These are phyloP conservation scores for Dovyalis caffra DNA, from an alignment of 345 rosid species.

Conservation along the genomic window DNA sequence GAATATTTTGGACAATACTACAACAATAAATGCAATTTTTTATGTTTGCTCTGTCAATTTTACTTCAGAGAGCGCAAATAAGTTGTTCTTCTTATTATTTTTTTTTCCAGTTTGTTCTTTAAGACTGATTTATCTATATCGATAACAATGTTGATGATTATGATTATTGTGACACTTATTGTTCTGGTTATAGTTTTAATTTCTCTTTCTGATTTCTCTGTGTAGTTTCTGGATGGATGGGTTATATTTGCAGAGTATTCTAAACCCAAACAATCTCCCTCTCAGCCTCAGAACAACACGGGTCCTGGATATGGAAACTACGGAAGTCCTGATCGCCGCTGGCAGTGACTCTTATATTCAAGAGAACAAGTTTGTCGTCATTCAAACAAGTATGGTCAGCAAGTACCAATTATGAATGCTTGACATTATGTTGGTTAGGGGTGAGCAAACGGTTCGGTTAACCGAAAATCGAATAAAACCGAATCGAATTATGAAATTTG, in stretches of 20 bases:
- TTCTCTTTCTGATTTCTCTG: not conserved
- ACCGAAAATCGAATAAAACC: too few relatives aligned
- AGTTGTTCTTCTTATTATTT: not conserved
- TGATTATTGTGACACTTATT: not conserved
- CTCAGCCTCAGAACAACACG: slow-evolving; percentile 17
- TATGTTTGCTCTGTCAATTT: not conserved
- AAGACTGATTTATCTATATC: not conserved
- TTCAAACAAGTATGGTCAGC: not conserved
- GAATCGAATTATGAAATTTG: too few relatives aligned
- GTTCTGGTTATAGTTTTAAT: not conserved
- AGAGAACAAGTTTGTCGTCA: not conserved
- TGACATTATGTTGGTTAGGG: not conserved
- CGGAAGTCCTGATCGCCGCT: not conserved
- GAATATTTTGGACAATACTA: not conserved
- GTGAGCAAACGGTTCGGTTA: too few relatives aligned
- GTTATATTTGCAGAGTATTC: slow-evolving; percentile 80
- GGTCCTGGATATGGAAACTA: slow-evolving; percentile 8
- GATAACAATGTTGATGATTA: not conserved
- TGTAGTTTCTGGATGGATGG: slow-evolving; percentile 76
- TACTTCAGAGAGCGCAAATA: not conserved
- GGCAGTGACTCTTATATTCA: not conserved
- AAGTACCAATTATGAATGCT: not conserved
- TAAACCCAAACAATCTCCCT: slow-evolving; percentile 40
- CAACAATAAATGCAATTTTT: not conserved
- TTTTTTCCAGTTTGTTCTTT: not conserved